Base-by-base conservation (phyloP, 768 basidiomycete species). In the Amanita muscaria region DNA sequence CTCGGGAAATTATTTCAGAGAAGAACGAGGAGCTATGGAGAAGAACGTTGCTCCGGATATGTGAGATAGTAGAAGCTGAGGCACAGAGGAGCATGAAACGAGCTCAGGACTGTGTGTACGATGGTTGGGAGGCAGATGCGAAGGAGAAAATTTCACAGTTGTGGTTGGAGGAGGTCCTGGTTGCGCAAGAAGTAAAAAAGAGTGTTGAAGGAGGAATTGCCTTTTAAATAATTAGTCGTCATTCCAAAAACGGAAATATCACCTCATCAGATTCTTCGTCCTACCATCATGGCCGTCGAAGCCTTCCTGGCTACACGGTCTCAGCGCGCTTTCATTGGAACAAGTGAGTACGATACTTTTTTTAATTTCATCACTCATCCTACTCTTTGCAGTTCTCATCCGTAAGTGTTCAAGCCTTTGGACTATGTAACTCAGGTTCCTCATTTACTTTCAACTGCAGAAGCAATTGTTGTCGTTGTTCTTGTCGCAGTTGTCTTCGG, bases 401-500 rank as follows among this genome's bases (percentile, higher is more conserved):
- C 81, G 83, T 85, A 47, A 70, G 81, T 74, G 38, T n/a, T n/a
- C 19, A 19, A 34, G n/a, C 16, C 11, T 19, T n/a, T n/a, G n/a
- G n/a, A n/a, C 37, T 21, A 10, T 18, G 19, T 36, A 16, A 23
- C 5, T 21, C 21, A 18, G n/a, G 23, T 11, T 16, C 15, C 8
- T 39, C 24, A 15, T 14, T 32, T 36, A 40, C 24, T 23, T 47
- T 40, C 15, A 33, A 22, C 22, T 53, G 36, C 58, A 89, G 87
- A 90, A 68, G 87, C 83, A 1, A 63, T 83, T 37, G 69, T 80
- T 6, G 85, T 91, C 25, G 66, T 89, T 38, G 70, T 73, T 8
- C 80, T 90, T 79, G 80, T 90, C 44, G 80, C 64, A 30, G 70
- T 83, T 27, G 78, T 78, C 12, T 90, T 88, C 56, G 67, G 72